phyloP scores from a whole-genome alignment of 495 filamentous ascomycete genomes.

The Xanthoparmelia taractica region DNA sequence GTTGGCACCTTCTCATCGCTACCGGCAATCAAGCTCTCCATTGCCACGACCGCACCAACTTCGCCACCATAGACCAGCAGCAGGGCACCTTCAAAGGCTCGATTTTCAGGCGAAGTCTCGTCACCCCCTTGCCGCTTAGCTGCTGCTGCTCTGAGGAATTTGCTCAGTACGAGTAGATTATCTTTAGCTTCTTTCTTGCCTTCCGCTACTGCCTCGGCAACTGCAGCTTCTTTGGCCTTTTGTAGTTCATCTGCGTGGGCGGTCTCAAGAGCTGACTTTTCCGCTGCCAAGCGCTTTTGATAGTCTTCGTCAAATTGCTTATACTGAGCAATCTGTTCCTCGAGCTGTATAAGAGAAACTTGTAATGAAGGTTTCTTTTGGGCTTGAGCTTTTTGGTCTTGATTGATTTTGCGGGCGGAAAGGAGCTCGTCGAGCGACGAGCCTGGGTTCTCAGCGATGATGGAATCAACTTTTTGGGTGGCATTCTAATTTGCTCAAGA shows the following conservation, averaged over 20 bases:
- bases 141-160: constrained; percentile 74
- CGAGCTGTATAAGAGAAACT: constrained; percentile 61
- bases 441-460: constrained; percentile 67
- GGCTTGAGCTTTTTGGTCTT: constrained; percentile 82
- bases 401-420: constrained; percentile 73
- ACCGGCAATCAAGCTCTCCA: constrained; percentile 78
- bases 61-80: constrained; percentile 84
- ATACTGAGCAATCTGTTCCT: constrained; percentile 77
- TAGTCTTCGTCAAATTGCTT: constrained; percentile 76
- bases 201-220: constrained; percentile 54
- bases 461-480: constrained; percentile 66
- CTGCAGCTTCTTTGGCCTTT: constrained; percentile 56
- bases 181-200: constrained; percentile 44
- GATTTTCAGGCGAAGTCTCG: constrained; percentile 60
- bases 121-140: constrained; percentile 59
- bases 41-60: constrained; percentile 67
- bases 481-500: constrained; percentile 48
- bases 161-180: constrained; percentile 59
- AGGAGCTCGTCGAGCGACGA: constrained; percentile 82
- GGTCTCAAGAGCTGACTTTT: constrained; percentile 68
- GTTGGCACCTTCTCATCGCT: constrained; percentile 61
- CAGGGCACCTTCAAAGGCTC: constrained; percentile 84
- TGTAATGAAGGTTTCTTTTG: constrained; percentile 85
- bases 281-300: constrained; percentile 54
- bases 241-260: constrained; percentile 62